Base-by-base conservation (phyloP, 78 protist genomes). In the Cavenderia fasciculata region DNA sequence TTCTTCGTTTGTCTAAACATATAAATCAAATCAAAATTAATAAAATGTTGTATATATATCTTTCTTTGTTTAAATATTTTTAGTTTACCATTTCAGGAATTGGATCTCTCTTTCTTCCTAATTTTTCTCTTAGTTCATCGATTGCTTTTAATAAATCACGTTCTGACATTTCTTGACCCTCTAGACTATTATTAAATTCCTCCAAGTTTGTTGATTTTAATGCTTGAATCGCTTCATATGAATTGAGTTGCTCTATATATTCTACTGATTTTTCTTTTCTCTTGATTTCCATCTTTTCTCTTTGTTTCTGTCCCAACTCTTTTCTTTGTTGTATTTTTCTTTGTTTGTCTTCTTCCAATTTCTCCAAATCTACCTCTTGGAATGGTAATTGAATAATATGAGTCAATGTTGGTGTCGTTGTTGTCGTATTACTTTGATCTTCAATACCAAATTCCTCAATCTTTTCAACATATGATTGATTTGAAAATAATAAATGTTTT, bases 261-360 rank as follows among this genome's bases (percentile, higher is more conserved):
- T 56, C 93, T 14, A 46, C 36, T 34, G 19, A 40, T 34, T 86
- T 86, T 36, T 86, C 93, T 29, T 72, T 59, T 33, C 93, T 41
- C 82, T 86, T 86, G 33, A 61, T 52, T 27, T 78, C 87, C 7
- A 75, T 79, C 31, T 69, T 68, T 19, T 85, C 92, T 34, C 59
- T 85, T 36, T 49, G 18, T 56, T 51, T 61, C 7, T 73, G 62
- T 25, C 92, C 92, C 78, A 73, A 34, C 41, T 85, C 59, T 36
- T 70, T 85, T 29, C 68, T 69, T 18, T 78, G 36, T 65, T 65
- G 61, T 18, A 78, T 34, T 29, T 78, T 72, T 41, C 84, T 61
- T 33, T 85, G 85, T 70, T 65, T 72, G 11, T 85, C 84, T 23
- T 85, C 92, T 38, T 85, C 84, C 38, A 73, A 59, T 41, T 85